Percentiles rank a stretch among this genome's conserved stretches.
Conservation (phyloP, 768 basidiomycete genomes). For the Macrocybe gigantea region DNA sequence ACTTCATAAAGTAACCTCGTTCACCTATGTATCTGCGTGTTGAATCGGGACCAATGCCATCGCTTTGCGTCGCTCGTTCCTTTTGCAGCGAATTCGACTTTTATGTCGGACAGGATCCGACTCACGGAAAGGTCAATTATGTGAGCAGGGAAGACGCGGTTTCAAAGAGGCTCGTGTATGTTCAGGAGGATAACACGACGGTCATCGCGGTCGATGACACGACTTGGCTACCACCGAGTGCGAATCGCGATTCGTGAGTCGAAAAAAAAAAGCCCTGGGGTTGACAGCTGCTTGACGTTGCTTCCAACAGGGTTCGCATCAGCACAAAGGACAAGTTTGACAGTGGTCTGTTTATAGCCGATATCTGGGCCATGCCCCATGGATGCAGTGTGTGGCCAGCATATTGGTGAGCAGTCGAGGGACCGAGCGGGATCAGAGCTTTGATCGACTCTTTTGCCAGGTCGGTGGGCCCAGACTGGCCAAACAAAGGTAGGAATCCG, state of each 20-base stretch:
- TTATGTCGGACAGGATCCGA: conserved; percentile 60
- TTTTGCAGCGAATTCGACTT: conserved; percentile 57
- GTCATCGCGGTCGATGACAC: conserved; percentile 61
- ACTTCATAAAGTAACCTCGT: conserved; percentile 51
- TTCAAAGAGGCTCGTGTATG: conserved; percentile 50
- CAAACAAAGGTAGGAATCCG: background rate
- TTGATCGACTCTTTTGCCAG: conserved; percentile 11
- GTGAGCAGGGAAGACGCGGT: conserved; percentile 40
- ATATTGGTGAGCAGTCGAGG: conserved; percentile 27
- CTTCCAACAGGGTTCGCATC: conserved; percentile 56
- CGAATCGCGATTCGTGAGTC: conserved; percentile 51
- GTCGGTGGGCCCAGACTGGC: conserved; percentile 29
- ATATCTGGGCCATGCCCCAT: conserved; percentile 64
- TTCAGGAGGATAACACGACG: conserved; percentile 50
- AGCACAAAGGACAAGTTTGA: conserved; percentile 55
- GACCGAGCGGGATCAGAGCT: background rate
- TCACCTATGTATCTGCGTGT: background rate
- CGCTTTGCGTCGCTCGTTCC: background rate
- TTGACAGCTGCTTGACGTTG: background rate
- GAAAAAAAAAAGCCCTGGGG: conserved; percentile 7
- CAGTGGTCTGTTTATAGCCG: conserved; percentile 71
- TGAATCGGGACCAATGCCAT: background rate
- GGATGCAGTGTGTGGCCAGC: conserved; percentile 66
- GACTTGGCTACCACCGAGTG: conserved; percentile 39
- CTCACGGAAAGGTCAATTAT: conserved; percentile 64